Evolutionary conservation across 1,139 yeast genomes (phyloP).

Genomic region (Yamadazyma songkhlaensis): DNA sequence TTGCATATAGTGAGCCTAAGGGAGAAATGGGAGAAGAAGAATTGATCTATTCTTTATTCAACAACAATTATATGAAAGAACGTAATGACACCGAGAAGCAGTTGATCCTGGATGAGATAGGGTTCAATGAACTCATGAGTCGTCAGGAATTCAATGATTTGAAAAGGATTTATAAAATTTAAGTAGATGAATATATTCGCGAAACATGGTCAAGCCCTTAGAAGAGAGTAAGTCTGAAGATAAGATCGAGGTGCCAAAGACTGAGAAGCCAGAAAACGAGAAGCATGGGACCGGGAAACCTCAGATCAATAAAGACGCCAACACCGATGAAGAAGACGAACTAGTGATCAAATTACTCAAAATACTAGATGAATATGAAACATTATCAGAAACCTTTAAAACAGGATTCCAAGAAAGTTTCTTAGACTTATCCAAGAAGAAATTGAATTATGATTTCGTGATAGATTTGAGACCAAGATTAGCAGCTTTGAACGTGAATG

Average conservation of each 20-base stretch:
- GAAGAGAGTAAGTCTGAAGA: too few species aligned
- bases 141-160: conserved; percentile 41
- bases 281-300: too few species aligned
- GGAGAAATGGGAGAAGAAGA: conserved; percentile 62
- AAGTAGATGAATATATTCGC: background rate
- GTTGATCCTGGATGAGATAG: conserved; percentile 37
- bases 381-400: conserved; percentile 18
- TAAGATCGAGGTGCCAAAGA: too few species aligned
- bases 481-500: background rate
- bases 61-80: conserved; percentile 46
- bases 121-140: conserved; percentile 52
- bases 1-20: conserved; percentile 36
- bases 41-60: conserved; percentile 53
- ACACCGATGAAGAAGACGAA: background rate
- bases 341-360: conserved; percentile 17
- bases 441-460: conserved; percentile 1
- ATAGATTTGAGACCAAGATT: conserved; percentile 1
- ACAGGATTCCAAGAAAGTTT: conserved; percentile 28
- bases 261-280: too few species aligned
- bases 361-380: conserved; percentile 30
- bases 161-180: conserved; percentile 35
- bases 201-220: too few species aligned
- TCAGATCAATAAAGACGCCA: too few species aligned
- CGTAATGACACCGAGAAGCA: conserved; percentile 35
- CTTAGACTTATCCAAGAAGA: conserved; percentile 19